Base-by-base conservation (phyloP, 2,329 filamentous ascomycete species). In the Graphilbum sp. region DNA sequence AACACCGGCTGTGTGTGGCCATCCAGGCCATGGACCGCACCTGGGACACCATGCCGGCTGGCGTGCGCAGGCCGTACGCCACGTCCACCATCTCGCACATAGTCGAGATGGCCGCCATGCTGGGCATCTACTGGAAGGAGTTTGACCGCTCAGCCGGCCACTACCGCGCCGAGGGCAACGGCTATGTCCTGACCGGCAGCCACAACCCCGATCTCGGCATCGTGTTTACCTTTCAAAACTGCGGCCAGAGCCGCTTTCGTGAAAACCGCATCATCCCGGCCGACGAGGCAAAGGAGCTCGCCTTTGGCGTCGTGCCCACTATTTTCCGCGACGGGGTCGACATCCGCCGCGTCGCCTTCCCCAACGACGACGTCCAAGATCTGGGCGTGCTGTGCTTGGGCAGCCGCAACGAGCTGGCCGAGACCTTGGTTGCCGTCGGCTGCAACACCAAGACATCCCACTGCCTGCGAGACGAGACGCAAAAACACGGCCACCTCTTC, bases 51-150 rank as follows among this genome's bases (percentile, higher is more conserved):
- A 69, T 70, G 63, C 66, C 66, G 1, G 38, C 55, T 1, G 54
- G 54, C 30, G 49, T 68, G 37, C 59, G 55, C 29, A 64, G 63
- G 27, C 66, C 66, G 0, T 70, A 67, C 36, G 66, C 65, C 3
- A 70, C 64, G 0, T 69, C 64, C 0, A 66, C 67, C 17, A 66
- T 72, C 43, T 69, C 63, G 40, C 67, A 72, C 45, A 50, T 71
- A 3, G 52, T 72, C 23, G 68, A 72, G 54, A 64, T 72, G 42
- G 58, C 66, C 17, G 65, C 64, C 3, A 62, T 66, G 40, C 53
- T 72, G 13, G 67, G 69, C 9, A 58, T 75, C 10, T 63, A 74
- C 50, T 75, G 70, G 70, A 69, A 66, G 43, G 64, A 68, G 38
- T 74, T 74, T 45, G 65, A 72, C 45, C 58, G 66, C 25, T 61